These are phyloP conservation scores for Lentinula sp. DNA, from an alignment of 768 basidiomycete species.

Conservation along the genomic window DNA sequence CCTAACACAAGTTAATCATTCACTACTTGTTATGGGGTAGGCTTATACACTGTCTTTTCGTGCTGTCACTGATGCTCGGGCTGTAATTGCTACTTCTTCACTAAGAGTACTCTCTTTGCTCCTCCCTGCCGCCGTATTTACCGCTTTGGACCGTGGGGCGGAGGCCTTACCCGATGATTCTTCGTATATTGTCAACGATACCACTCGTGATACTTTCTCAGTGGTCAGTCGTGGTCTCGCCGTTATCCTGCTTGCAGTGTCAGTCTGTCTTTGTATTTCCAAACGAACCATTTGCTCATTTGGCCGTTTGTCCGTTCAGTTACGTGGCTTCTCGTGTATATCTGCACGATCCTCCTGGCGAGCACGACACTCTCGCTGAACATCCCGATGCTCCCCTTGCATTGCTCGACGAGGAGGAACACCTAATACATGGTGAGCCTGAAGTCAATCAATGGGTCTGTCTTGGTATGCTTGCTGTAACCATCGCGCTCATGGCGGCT, in stretches of 20 bases:
- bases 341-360: slow-evolving; percentile 65
- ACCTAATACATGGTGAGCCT: slow-evolving; percentile 35
- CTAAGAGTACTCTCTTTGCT: slow-evolving; percentile 54
- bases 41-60: slow-evolving; percentile 9
- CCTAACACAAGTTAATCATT: slow-evolving; percentile 60
- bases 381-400: slow-evolving; percentile 39
- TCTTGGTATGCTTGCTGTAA: slow-evolving; percentile 41
- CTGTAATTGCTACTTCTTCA: neutral
- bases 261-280: slow-evolving; percentile 14
- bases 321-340: slow-evolving; percentile 66
- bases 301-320: slow-evolving; percentile 21
- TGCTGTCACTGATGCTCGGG: neutral
- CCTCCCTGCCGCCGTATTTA: slow-evolving; percentile 64
- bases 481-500: slow-evolving; percentile 56
- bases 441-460: slow-evolving; percentile 62
- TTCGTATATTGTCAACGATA: slow-evolving; percentile 32
- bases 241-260: slow-evolving; percentile 57
- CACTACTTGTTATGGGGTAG: slow-evolving; percentile 63
- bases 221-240: slow-evolving; percentile 62
- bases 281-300: no score
- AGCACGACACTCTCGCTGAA: slow-evolving; percentile 36
- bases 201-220: slow-evolving; percentile 41
- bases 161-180: slow-evolving; percentile 12
- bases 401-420: slow-evolving; percentile 32
- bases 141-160: slow-evolving; percentile 40